Base-by-base conservation (phyloP, 805 yeast species). In the Wickerhamomyces subpelliculosus region DNA sequence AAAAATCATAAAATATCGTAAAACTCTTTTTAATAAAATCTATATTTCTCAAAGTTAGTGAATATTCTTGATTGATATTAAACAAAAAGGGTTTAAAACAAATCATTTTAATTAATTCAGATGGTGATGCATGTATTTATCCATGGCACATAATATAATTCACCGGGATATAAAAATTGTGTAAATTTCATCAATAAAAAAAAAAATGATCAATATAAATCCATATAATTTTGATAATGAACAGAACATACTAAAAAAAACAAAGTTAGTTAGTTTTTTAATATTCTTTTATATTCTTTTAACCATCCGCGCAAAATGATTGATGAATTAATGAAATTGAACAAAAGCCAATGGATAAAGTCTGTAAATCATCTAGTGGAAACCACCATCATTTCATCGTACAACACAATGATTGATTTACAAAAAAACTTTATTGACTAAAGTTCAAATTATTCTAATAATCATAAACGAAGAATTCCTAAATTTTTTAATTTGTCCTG, bases 111-210 rank as follows among this genome's bases (percentile, higher is more conserved):
- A 39, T 36, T 39, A 40, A 51, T 57, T 85, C 95, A 86, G 95
- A 83, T 86, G 96, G 96, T 86, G 95, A 86, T 86, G 96, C 96
- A 86, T 86, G 96, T 77, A 64, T n/a, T 67, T 67, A 75, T 80
- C 84, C 84, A 65, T 65, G 83, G 93, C 80, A 79, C 93, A 84
- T 72, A 70, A 60, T 62, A 57, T 47, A 13, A 38, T 52, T 72
- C 76, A 63, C 76, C 75, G 72, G 68, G 68, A 62, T 26, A 57
- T 22, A 22, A 16, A 25, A 14, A 17, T 13, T 27, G 48, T 58
- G 49, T 41, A 44, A 35, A 35, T 43, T 47, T 57, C 51, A 44
- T 52, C 51, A 46, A 39, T 21, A 10, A 8, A 12, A n/a, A 14
- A 8, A 11, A n/a, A n/a, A 27, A 9, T 10, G 16, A 25, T 13